Conservation (phyloP, 2,329 filamentous ascomycete genomes). For the Mycosphaerella sp. region DNA sequence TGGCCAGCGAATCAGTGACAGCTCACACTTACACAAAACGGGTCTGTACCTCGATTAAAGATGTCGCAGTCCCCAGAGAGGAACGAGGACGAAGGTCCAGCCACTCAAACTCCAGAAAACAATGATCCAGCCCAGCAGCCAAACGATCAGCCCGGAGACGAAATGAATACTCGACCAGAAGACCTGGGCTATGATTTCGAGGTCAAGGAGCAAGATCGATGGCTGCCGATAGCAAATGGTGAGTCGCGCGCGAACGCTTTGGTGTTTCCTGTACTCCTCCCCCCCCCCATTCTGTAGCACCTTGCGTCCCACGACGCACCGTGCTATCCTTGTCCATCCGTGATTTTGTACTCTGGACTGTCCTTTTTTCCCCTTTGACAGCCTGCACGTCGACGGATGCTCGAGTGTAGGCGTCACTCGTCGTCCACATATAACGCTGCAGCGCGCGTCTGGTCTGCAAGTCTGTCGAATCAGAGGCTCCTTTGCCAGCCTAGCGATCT, state of each 20-base stretch:
- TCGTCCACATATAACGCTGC: slow-evolving; percentile 35
- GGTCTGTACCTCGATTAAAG: slow-evolving; percentile 52
- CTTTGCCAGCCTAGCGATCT: slow-evolving; percentile 31
- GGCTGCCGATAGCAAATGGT: slow-evolving; percentile 99
- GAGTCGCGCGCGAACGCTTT: slow-evolving; percentile 46
- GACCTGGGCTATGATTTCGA: slow-evolving; percentile 81
- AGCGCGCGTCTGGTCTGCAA: slow-evolving; percentile 44
- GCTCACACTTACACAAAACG: slow-evolving; percentile 26
- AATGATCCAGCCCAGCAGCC: slow-evolving; percentile 83
- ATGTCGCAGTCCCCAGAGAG: slow-evolving; percentile 86
- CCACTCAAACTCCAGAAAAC: slow-evolving; percentile 79
- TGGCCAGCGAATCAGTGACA: slow-evolving; percentile 32
- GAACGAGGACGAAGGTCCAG: slow-evolving; percentile 68
- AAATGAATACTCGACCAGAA: slow-evolving; percentile 28
- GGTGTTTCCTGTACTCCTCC: slow-evolving; percentile 15
- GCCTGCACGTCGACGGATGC: slow-evolving; percentile 30
- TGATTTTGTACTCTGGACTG: slow-evolving; percentile 26
- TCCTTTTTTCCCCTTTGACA: slow-evolving; percentile 19
- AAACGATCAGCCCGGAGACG: slow-evolving; percentile 59
- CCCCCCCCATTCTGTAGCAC: slow-evolving; percentile 17
- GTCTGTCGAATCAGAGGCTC: slow-evolving; percentile 42
- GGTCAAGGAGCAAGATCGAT: slow-evolving; percentile 99
- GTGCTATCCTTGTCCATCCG: slow-evolving; percentile 25
- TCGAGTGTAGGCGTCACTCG: slow-evolving; percentile 24
- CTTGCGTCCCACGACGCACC: slow-evolving; percentile 24